Conservation (phyloP, 140 eudicot species). For the Oenanthe javanica region DNA sequence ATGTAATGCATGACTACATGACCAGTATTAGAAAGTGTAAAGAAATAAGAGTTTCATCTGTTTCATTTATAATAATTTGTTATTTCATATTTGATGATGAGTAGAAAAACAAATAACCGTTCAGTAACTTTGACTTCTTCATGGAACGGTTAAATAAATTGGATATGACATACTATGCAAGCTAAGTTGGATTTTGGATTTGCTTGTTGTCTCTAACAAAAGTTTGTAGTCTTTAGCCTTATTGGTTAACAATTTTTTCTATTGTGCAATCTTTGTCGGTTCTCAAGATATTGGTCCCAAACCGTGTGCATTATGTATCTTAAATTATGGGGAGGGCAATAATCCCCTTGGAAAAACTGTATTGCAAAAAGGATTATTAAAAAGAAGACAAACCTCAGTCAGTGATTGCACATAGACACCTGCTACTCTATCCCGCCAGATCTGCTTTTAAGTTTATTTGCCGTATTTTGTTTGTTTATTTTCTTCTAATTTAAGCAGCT, state of each 20-base stretch:
- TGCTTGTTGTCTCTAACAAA: background rate
- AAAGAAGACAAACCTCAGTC: background rate
- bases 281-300: background rate
- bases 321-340: background rate
- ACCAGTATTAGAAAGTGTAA: background rate
- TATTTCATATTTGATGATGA: background rate
- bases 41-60: background rate
- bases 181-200: background rate
- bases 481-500: background rate
- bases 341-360: background rate
- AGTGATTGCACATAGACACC: background rate
- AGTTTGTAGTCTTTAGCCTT: background rate
- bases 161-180: background rate
- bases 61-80: background rate
- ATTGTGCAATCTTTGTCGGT: background rate
- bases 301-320: background rate
- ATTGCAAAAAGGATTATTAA: background rate
- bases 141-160: background rate
- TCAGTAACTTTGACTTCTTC: background rate
- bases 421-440: background rate
- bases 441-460: background rate
- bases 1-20: too few relatives aligned
- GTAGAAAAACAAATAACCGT: background rate
- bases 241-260: background rate
- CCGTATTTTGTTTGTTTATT: background rate